Base-by-base conservation (phyloP, 2,329 filamentous ascomycete species). In the Coniochaeta sp. region DNA sequence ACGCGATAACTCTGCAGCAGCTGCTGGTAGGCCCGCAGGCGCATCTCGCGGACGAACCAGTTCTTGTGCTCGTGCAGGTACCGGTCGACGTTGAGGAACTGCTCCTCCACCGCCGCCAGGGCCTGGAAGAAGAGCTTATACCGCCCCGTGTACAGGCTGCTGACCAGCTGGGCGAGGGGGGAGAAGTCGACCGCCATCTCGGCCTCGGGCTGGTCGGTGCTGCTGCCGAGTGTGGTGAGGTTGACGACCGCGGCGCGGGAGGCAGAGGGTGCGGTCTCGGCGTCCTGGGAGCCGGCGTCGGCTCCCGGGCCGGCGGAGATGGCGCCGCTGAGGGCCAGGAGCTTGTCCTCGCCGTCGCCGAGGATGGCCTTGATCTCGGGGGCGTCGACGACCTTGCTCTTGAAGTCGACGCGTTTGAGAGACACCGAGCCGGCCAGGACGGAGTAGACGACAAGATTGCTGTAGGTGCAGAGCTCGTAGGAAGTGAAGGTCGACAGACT, bases 31-130 rank as follows among this genome's bases (percentile, higher is more conserved):
- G 91, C 93, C 62, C 93, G 88, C 66, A 98, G 85, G 61, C 95
- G 88, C 95, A 99, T 99, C 82, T 99, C 95, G 58, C 95, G 89
- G 68, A 99, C 93, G 74, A 95, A 98, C 93, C 95, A 99, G 70
- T 87, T 88, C 74, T 91, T 90, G 80, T 99, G 95, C 81, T 99
- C 95, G 71, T 92, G 89, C 61, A 99, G 83, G 77, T 98, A 96
- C 62, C 95, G 90, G 72, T 99, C 95, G 73, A 95, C 91, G 67
- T 87, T 92, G 66, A 99, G 81, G 81, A 99, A 99, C 69, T 89
- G 88, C 75, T 96, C 91, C 79, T 99, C 95, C 1, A 98, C 95
- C 12, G 87, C 83, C 24, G 90, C 93, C 31, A 99, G 83, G 6
- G 93, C 90, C 67, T 88, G 83, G 81, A 99, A 99, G 81, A 98